Conservation (phyloP, 1,284 basidiomycete species). For the Ustilago shanxiensis region DNA sequence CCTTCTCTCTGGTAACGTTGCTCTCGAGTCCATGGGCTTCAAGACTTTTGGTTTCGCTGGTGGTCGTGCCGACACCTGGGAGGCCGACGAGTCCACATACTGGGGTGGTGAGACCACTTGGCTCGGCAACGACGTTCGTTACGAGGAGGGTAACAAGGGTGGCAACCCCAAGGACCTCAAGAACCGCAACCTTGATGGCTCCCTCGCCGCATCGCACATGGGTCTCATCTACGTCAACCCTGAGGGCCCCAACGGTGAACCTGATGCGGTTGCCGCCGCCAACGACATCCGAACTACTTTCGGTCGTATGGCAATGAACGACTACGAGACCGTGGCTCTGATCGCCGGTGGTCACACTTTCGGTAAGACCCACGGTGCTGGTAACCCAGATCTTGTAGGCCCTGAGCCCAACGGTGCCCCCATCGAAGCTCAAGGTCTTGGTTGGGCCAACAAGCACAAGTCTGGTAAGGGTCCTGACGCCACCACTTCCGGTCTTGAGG, state of each 20-base stretch:
- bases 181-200: constrained; percentile 40
- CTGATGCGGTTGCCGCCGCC: constrained; percentile 43
- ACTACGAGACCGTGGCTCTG: constrained; percentile 44
- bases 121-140: constrained; percentile 49
- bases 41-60: constrained; percentile 50
- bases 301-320: constrained; percentile 51
- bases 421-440: constrained; percentile 41
- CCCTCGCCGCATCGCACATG: constrained; percentile 42
- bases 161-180: constrained; percentile 40
- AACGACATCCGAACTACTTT: constrained; percentile 48
- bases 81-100: constrained; percentile 50
- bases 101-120: constrained; percentile 52
- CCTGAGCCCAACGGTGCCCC: constrained; percentile 42
- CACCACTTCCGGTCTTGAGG: constrained; percentile 41
- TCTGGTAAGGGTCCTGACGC: constrained; percentile 41
- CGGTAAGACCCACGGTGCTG: constrained; percentile 52
- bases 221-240: constrained; percentile 53
- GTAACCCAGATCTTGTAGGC: constrained; percentile 36
- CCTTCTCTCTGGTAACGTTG: constrained; percentile 42
- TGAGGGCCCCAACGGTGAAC: constrained; percentile 44
- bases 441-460: constrained; percentile 35
- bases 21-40: constrained; percentile 51
- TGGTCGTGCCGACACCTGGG: constrained; percentile 47
- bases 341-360: constrained; percentile 52
- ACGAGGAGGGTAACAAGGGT: constrained; percentile 37